Evolutionary conservation across 2,329 filamentous ascomycete genomes (phyloP), one percentile per base, ranked within the genome.

Genomic region (Fonsecaea nubica): DNA sequence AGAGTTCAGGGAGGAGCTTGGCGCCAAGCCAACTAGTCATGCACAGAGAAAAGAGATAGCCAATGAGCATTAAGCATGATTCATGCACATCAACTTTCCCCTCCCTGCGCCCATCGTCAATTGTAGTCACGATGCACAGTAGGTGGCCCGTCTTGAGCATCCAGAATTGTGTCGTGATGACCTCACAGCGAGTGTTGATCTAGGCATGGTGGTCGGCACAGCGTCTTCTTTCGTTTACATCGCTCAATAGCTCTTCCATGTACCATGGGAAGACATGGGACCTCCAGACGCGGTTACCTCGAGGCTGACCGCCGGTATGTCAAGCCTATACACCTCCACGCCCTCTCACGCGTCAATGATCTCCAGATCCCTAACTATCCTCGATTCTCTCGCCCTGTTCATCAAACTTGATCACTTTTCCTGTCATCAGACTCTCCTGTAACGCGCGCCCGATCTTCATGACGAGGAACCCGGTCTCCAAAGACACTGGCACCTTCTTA

Each of bases 371-470:
- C 15, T 21, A 25, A 25, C 13, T 25, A 50, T 50, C 45, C 18
- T 50, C 45, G 12, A 50, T 50, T 21, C 45, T 50, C 45, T 25
- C 25, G 18, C 32, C 40, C n/a, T 50, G 32, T 52, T 72, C 68
- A 42, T 72, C 58, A 48, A 73, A 73, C 30, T 58, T 63, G 5
- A 73, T 58, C 21, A 63, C 50, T 53, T 72, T 66, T 6, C 69
- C 72, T 3, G 65, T 69, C 21, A 69, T 30, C 50, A 74, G 42
- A 5, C 68, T 65, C 60, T 73, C 64, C 66, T 74, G 71, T 65
- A 74, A 64, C 1, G 70, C 71, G 25, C 74, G 70, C 1, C 76
- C 78, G 67, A 81, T 80, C 66, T 77, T 71, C 55, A 80, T 75
- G 10, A 75, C 76, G 69, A 74, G 77, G 30, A 72, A 21, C 72